Conservation (phyloP, 83 land plant species). For the Diphasiastrum complanatum region DNA sequence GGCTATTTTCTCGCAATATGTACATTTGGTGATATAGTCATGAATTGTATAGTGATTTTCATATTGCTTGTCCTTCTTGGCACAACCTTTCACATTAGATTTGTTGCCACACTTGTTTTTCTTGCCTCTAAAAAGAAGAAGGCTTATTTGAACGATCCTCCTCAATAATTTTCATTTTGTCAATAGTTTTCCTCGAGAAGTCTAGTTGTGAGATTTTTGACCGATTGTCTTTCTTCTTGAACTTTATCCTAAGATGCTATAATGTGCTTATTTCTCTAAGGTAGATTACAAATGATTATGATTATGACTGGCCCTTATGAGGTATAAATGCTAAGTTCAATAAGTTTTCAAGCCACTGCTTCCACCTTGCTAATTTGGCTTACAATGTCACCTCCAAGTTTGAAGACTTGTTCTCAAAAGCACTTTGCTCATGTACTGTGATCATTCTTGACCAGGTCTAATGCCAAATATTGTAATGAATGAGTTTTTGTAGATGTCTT, state of each 20-base stretch:
- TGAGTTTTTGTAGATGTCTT: slow-evolving; percentile 4
- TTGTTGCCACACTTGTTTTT: not conserved
- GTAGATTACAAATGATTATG: not conserved
- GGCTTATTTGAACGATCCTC: not conserved
- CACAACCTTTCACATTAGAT: too few species aligned
- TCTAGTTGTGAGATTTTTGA: slow-evolving; percentile 7
- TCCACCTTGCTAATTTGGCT: slow-evolving; percentile 1
- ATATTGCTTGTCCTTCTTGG: too few species aligned
- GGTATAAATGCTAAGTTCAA: not conserved
- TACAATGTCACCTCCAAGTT: not conserved
- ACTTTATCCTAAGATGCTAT: slow-evolving; percentile 5
- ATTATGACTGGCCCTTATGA: not conserved
- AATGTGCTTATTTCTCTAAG: slow-evolving; percentile 3
- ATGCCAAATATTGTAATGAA: not conserved
- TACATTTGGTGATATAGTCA: slow-evolving; percentile 1
- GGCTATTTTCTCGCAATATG: not conserved
- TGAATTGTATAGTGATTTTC: too few species aligned
- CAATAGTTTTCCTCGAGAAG: slow-evolving; percentile 3
- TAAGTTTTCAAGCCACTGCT: not conserved
- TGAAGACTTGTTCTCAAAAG: not conserved
- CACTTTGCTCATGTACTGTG: not conserved
- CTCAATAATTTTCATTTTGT: not conserved
- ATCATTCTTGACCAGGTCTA: slow-evolving; percentile 1
- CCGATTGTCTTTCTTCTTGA: not conserved
- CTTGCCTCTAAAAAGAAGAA: not conserved